A percentile compares a stretch with the other conserved stretches of the same genome.
Conservation (phyloP, 805 yeast species). For the Kodamaea kakaduensis region DNA sequence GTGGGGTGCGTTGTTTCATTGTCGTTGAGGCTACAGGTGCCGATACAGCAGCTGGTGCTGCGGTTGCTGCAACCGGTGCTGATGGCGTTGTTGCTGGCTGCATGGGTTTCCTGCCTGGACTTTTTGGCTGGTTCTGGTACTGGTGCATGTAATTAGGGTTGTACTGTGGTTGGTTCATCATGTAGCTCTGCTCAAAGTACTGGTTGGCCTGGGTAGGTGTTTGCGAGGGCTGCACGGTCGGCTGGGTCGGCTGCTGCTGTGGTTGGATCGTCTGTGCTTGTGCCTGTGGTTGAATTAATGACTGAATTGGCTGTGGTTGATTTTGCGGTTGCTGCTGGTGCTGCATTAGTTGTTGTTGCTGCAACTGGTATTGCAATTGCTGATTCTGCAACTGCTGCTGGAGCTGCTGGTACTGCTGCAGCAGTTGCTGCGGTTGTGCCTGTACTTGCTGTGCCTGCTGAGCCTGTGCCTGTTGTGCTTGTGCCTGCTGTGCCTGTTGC, state of each 20-base stretch:
- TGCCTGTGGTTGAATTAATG: conserved; percentile 1
- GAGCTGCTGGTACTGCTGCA: conserved; percentile 6
- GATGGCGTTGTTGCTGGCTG: conserved; percentile 1
- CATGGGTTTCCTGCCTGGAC: not conserved
- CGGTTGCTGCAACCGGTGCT: conserved; percentile 1
- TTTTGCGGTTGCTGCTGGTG: conserved; percentile 5
- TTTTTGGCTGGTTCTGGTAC: conserved; percentile 2
- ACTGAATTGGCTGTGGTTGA: conserved; percentile 3
- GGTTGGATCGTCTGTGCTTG: not conserved
- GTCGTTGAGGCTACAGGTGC: conserved; percentile 1
- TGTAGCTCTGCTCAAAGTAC: conserved; percentile 7
- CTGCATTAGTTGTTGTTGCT: conserved; percentile 9
- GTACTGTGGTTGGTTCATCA: conserved; percentile 5
- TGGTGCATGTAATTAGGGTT: conserved; percentile 4
- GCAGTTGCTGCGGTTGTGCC: conserved; percentile 6
- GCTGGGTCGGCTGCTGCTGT: not conserved
- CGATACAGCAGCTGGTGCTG: conserved; percentile 1
- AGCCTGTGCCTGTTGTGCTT: conserved; percentile 8
- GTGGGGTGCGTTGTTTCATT: not conserved
- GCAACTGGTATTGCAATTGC: conserved; percentile 9
- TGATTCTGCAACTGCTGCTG: conserved; percentile 10
- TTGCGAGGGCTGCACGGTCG: conserved; percentile 1
- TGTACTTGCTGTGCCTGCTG: conserved; percentile 8
- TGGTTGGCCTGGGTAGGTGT: conserved; percentile 4
- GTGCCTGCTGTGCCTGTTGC: conserved; percentile 5